Base-by-base conservation (phyloP, 305 asterid species). In the Nicotiana rustica region DNA sequence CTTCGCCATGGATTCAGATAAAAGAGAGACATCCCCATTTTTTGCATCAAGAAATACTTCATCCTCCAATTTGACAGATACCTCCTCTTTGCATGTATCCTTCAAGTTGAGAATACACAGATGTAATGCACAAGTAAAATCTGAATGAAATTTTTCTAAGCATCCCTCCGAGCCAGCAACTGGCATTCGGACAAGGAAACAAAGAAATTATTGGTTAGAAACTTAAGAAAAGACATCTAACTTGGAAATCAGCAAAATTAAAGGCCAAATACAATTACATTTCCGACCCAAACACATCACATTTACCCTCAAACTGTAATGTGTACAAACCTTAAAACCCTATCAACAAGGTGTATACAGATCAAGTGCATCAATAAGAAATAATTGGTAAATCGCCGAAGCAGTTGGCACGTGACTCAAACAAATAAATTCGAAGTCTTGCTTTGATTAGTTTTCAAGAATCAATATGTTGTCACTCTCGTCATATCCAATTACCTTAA, bases 31-130 rank as follows among this genome's bases (percentile, higher is more conserved):
- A 75, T 82, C 90, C 78, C 84, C 83, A 84, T 88, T 87, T 84
- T 89, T 90, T 44, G 87, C 86, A 55, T 77, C 90, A 70, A 77
- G 33, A 17, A 82, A 55, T 17, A 78, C 82, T 84, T 90, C 96
- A 29, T 80, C 90, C 82, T 91, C 92, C 83, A 82, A 31, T 77
- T 87, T 86, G 31, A 76, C 80, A 76, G 66, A 15, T 57, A 31
- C 60, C 83, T 85, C 85, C 62, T 86, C 95, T 86, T 90, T 85
- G 90, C 94, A 91, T 65, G 70, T 59, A 65, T 91, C 97, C 97
- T 96, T 87, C 84, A 85, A 13, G 69, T 65, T 73, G 77, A 25
- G 41, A 73, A 49, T 49, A 31, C 80, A 76, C 49, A 76, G n/a
- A 61, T 29, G 66, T 31, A 29, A 55, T 31, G 29, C 80, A 76